Conservation (phyloP, 2,329 filamentous ascomycete species). For the Ophiostoma sp. region DNA sequence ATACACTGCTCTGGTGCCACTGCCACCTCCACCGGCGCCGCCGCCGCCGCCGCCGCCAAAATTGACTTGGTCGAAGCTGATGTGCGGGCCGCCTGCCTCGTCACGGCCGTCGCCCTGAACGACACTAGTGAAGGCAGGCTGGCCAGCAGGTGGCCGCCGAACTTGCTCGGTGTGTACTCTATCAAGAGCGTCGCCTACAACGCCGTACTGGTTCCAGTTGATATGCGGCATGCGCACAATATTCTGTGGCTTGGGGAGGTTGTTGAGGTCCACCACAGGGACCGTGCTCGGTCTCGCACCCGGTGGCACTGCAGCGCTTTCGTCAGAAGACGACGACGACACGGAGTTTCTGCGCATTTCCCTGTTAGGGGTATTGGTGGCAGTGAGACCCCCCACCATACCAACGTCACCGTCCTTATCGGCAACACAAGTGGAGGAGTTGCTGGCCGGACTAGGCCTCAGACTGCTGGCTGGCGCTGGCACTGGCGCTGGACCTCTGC, state of each 20-base stretch:
- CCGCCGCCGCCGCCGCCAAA: neutral
- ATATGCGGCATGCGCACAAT: slow-evolving; percentile 81
- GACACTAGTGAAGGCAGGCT: slow-evolving; percentile 39
- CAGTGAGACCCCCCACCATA: neutral
- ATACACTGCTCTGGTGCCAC: slow-evolving; percentile 39
- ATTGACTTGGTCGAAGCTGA: neutral
- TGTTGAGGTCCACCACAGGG: slow-evolving; percentile 17
- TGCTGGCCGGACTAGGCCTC: neutral
- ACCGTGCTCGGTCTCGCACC: neutral
- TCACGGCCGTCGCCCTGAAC: slow-evolving; percentile 9
- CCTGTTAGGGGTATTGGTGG: neutral
- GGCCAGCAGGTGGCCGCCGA: slow-evolving; percentile 54
- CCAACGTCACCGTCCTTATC: slow-evolving; percentile 19
- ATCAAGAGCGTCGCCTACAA: slow-evolving; percentile 80
- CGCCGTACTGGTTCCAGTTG: slow-evolving; percentile 91
- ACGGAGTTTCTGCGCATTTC: neutral
- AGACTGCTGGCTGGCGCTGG: slow-evolving; percentile 27
- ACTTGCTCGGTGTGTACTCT: slow-evolving; percentile 78
- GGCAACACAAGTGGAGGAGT: neutral
- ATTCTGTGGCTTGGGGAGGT: slow-evolving; percentile 71
- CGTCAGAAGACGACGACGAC: neutral
- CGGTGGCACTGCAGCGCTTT: neutral
- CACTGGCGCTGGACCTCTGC: slow-evolving; percentile 31
- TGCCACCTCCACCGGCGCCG: slow-evolving; percentile 27
- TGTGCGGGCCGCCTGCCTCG: neutral